Conservation (phyloP, 108 stramenopile genomes). For the Aurantiochytrium sp. region DNA sequence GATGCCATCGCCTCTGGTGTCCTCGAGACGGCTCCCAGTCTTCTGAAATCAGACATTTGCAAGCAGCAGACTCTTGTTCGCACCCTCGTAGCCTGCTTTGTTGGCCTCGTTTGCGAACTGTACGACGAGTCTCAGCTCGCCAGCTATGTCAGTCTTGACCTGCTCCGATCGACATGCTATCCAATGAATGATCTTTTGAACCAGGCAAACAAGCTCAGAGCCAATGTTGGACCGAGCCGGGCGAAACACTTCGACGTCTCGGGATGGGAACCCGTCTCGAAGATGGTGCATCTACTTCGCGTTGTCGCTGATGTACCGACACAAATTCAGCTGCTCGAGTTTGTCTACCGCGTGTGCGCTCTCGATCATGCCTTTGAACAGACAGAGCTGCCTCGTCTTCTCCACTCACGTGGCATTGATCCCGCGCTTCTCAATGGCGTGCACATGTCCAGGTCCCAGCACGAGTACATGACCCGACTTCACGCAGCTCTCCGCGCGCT, state of each 20-base stretch:
- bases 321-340: not conserved
- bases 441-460: not conserved
- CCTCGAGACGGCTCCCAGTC: no score
- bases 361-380: not conserved
- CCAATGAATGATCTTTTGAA: not conserved
- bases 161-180: not conserved
- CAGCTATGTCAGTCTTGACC: not conserved
- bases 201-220: not conserved
- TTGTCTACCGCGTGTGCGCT: not conserved
- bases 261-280: not conserved
- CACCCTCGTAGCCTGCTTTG: not conserved
- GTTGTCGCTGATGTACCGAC: not conserved
- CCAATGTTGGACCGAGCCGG: not conserved
- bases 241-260: not conserved
- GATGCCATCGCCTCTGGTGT: no score
- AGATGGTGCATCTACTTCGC: not conserved
- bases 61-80: not conserved
- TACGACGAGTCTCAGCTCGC: not conserved
- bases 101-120: not conserved
- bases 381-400: not conserved
- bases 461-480: not conserved
- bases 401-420: not conserved
- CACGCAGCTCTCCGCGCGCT: not conserved
- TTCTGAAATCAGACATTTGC: no score
- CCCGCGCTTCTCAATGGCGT: not conserved